These are phyloP conservation scores for Glebionis coronaria DNA, from an alignment of 129 eudicot genomes.

Conservation along the genomic window DNA sequence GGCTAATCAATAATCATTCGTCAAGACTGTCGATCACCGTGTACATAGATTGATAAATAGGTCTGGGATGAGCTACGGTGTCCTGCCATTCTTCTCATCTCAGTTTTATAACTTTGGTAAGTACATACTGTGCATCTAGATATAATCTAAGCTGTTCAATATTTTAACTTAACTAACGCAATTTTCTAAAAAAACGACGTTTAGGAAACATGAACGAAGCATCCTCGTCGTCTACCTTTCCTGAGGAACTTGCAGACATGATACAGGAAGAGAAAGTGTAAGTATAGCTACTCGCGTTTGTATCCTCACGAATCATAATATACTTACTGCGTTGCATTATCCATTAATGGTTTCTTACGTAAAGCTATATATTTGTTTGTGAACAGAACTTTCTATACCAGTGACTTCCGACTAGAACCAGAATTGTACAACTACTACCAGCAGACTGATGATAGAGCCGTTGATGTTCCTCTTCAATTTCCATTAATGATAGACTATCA, in stretches of 20 bases:
- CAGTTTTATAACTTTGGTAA: constrained; percentile 33
- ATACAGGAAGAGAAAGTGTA: constrained; percentile 27
- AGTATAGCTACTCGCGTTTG: constrained; percentile 1
- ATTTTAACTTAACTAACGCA: constrained; percentile 4
- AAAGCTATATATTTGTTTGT: neutral
- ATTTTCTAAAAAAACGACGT: neutral
- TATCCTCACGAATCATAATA: neutral
- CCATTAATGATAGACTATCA: constrained; percentile 28
- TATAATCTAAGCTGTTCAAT: neutral
- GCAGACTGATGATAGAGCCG: constrained; percentile 19
- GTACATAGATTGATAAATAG: neutral
- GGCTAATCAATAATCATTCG: neutral
- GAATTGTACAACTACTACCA: constrained; percentile 23
- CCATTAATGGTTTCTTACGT: neutral
- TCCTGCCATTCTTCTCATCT: constrained; percentile 29
- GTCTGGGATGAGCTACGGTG: constrained; percentile 31
- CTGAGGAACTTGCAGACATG: constrained; percentile 23
- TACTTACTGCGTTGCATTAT: neutral
- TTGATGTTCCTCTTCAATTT: constrained; percentile 23
- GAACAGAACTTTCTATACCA: constrained; percentile 28
- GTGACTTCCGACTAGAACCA: constrained; percentile 25
- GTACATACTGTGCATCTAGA: neutral
- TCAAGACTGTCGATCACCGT: constrained; percentile 6
- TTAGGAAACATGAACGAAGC: constrained; percentile 40
- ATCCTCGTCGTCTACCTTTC: constrained; percentile 26